These are phyloP conservation scores for Poa annua DNA, from an alignment of 176 grass and related monocot species.

Conservation along the genomic window DNA sequence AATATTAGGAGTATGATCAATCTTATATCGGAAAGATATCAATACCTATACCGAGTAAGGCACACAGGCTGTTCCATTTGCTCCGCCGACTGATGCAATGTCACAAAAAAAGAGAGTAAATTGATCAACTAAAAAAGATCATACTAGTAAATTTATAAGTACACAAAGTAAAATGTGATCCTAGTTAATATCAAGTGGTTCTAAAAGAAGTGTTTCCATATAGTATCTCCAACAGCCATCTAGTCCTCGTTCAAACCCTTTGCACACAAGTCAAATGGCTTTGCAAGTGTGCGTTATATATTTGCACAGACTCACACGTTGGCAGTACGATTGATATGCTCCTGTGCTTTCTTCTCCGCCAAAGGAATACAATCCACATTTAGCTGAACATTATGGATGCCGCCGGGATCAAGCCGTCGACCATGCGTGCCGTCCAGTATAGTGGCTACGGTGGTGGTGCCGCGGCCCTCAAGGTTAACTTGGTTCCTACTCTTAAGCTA, in stretches of 20 bases:
- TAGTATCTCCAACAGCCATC: neutral
- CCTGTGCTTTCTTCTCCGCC: neutral
- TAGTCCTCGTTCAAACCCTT: neutral
- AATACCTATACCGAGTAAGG: too few relatives aligned
- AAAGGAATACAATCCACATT: neutral
- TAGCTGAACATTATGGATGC: neutral
- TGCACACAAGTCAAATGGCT: neutral
- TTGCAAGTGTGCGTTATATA: conserved; percentile 6
- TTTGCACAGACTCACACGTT: neutral
- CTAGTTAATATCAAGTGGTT: neutral
- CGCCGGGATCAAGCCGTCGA: neutral
- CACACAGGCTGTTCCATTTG: too few relatives aligned
- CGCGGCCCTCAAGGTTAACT: conserved; percentile 46
- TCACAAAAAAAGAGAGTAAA: too few relatives aligned
- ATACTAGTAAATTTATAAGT: neutral
- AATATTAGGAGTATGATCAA: too few relatives aligned
- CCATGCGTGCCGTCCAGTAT: conserved; percentile 61
- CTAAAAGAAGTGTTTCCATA: neutral
- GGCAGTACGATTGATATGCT: neutral
- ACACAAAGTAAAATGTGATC: neutral
- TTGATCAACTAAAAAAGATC: too few relatives aligned
- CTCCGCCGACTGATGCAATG: too few relatives aligned
- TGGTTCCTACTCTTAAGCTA: neutral
- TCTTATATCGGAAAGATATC: too few relatives aligned
- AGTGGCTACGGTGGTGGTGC: conserved; percentile 50